phyloP scores from a whole-genome alignment of 192 early-diverging fungal genomes.

The Linnemannia exigua region DNA sequence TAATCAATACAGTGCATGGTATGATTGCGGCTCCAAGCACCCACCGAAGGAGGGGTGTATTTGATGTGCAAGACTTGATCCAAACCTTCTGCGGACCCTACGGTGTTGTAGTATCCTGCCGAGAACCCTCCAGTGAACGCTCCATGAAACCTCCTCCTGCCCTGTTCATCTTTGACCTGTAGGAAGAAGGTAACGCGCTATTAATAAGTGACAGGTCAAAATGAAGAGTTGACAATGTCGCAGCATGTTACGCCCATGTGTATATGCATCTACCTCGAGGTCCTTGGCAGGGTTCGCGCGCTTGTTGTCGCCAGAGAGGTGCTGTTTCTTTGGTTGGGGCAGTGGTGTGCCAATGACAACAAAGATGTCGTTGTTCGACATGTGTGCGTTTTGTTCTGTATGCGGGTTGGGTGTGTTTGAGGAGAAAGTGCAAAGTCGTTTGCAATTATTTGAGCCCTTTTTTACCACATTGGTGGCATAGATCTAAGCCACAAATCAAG shows the following conservation, averaged over 20 bases:
- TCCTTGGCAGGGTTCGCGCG: slow-evolving; percentile 26
- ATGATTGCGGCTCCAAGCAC: background rate
- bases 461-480: too few species aligned
- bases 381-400: background rate
- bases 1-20: background rate
- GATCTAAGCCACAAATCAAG: too few species aligned
- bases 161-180: slow-evolving; percentile 67
- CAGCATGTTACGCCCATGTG: background rate
- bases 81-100: slow-evolving; percentile 95
- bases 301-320: slow-evolving; percentile 27
- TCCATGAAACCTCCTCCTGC: slow-evolving; percentile 87
- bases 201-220: background rate
- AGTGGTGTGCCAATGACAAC: slow-evolving; percentile 42
- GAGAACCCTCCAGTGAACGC: slow-evolving; percentile 96
- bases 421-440: too few species aligned
- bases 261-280: slow-evolving; percentile 30
- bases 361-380: slow-evolving; percentile 26
- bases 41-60: background rate
- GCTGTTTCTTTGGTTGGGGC: slow-evolving; percentile 32
- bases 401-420: too few species aligned
- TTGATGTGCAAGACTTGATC: background rate
- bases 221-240: background rate
- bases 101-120: slow-evolving; percentile 96
- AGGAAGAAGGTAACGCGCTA: background rate
- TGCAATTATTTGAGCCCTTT: too few species aligned